Conservation (phyloP, 495 filamentous ascomycete genomes). For the Achaetomiella virescens region DNA sequence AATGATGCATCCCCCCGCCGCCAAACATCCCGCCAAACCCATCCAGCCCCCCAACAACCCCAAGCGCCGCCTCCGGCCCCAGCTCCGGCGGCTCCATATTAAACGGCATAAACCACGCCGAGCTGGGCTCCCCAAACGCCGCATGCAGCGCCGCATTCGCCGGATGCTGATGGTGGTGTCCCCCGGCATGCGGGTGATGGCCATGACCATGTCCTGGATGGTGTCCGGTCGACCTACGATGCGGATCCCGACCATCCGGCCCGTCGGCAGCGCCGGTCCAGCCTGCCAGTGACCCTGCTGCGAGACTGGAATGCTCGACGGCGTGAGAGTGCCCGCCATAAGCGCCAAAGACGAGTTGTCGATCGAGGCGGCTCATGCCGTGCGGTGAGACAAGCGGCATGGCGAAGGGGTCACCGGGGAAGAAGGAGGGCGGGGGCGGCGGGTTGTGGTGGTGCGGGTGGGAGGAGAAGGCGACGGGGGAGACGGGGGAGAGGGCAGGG, state of each 20-base stretch:
- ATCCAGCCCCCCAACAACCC: conserved; percentile 32
- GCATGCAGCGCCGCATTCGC: conserved; percentile 25
- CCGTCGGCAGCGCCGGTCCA: background rate
- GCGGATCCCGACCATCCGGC: background rate
- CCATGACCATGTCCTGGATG: background rate
- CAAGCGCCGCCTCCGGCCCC: conserved; percentile 42
- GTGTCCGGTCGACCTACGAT: background rate
- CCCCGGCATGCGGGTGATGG: background rate
- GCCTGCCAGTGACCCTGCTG: conserved; percentile 10
- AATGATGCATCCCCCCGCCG: conserved; percentile 24
- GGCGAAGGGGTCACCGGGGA: conserved; percentile 41
- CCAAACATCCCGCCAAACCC: conserved; percentile 39
- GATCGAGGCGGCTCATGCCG: conserved; percentile 58
- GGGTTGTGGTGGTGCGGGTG: conserved; percentile 31
- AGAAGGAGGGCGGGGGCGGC: conserved; percentile 35
- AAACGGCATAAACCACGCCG: conserved; percentile 92
- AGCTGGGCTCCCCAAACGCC: conserved; percentile 48
- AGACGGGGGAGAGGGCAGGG: conserved; percentile 39
- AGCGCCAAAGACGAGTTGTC: conserved; percentile 72
- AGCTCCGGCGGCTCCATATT: conserved; percentile 73
- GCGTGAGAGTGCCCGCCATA: conserved; percentile 43
- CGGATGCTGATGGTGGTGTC: conserved; percentile 1
- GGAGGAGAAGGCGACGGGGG: conserved; percentile 34
- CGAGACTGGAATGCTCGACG: background rate
- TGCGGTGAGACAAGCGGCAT: conserved; percentile 34